Conservation (phyloP, 164 flowering plant species). For the Umbilicus rupestris region DNA sequence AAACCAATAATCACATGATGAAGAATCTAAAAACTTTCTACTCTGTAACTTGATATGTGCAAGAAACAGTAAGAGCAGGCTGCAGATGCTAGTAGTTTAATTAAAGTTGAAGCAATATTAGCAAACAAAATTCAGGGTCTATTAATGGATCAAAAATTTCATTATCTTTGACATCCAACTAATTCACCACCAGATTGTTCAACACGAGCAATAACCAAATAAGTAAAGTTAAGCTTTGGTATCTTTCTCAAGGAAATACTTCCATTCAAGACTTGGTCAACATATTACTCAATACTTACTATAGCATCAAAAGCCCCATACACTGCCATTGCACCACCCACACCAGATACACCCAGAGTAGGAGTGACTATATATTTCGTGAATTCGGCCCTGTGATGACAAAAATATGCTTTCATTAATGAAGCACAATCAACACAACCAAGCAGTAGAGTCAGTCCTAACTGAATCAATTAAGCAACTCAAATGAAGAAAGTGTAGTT, state of each 20-base stretch:
- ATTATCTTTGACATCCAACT: neutral
- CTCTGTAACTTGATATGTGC: neutral
- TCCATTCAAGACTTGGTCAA: neutral
- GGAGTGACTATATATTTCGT: constrained; percentile 71
- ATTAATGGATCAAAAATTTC: neutral
- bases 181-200: neutral
- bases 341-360: constrained; percentile 77
- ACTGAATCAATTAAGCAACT: neutral
- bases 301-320: constrained; percentile 88
- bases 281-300: constrained; percentile 40
- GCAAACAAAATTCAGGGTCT: neutral
- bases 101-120: neutral
- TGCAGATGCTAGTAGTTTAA: neutral
- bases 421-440: neutral
- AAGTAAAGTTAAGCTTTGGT: neutral
- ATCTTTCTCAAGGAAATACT: no score
- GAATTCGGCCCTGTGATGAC: constrained; percentile 63
- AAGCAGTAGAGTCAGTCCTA: neutral
- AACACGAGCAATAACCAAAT: neutral
- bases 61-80: neutral
- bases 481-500: constrained; percentile 1
- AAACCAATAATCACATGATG: neutral
- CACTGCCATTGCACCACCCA: constrained; percentile 87
- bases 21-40: neutral
- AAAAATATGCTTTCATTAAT: constrained; percentile 2